Evolutionary conservation across 1,139 yeast species (phyloP), one percentile per base, ranked within the genome.

Genomic region (Eremothecium sinecaudum): DNA sequence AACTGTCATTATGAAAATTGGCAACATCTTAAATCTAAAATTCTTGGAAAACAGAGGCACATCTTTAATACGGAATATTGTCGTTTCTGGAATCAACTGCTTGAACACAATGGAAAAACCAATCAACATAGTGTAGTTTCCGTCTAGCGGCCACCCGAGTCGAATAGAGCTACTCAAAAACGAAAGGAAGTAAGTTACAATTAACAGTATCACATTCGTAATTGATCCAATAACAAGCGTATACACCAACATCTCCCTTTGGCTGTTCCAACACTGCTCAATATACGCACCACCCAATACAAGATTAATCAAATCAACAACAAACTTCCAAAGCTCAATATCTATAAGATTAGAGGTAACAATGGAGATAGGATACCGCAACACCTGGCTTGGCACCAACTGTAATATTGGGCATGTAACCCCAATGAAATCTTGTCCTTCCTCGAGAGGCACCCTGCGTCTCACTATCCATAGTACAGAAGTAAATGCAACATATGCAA

Each of bases 21-120:
- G 92, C 28, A 83, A 56, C 42, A 82, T 80, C 58, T 83, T 78
- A 36, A 77, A 75, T 45, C 94, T 70, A 42, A 79, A 68, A 46
- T 78, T 75, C 38, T 80, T 57, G 16, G 69, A 53, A 0, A 84
- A 78, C 37, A 73, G 68, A 51, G 80, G 75, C 26, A 86, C 60
- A 18, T 73, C 72, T 27, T 46, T 49, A 7, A 51, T 31, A 18
- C 48, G 32, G 13, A 53, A 38, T 36, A 84, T 69, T 36, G 83
- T 77, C 51, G 84, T 93, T 53, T 87, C 96, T 4, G 96, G 96
- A 20, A 82, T 75, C 46, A 83, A 64, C 58, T 87, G 96, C 58
- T 84, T 86, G 54, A 84, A 73, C 6, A 86, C 92, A 22, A 87
- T 94, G 39, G 86, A 62, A 46, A 82, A 79, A 3, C 84, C 90